Percentiles rank a stretch among this genome's conserved stretches.
phyloP scores from a whole-genome alignment of 345 rosid genomes.

The Populus nigra region DNA sequence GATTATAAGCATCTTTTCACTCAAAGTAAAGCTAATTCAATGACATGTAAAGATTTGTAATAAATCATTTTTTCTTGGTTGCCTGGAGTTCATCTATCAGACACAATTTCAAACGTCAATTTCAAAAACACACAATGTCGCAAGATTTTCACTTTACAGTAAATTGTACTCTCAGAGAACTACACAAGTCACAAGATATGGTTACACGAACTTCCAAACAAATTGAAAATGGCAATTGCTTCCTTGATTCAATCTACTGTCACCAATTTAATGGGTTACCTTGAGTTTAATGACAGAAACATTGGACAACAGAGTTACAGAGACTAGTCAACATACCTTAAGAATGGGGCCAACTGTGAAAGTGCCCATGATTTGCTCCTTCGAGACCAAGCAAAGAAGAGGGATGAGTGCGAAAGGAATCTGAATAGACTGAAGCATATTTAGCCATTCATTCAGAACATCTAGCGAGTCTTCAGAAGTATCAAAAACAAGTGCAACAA shows the following conservation, averaged over 20 bases:
- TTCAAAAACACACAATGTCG: too few species aligned
- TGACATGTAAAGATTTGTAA: too few species aligned
- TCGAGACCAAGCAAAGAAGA: slow-evolving; percentile 73
- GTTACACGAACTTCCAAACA: neutral
- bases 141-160: neutral
- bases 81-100: too few species aligned
- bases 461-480: slow-evolving; percentile 59
- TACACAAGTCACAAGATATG: neutral
- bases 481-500: slow-evolving; percentile 71
- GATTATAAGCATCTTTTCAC: too few species aligned
- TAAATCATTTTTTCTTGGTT: too few species aligned
- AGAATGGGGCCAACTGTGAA: slow-evolving; percentile 57
- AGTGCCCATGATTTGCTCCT: slow-evolving; percentile 71
- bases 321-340: slow-evolving; percentile 45
- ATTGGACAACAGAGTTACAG: neutral
- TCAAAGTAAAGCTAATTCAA: too few species aligned
- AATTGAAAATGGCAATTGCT: neutral
- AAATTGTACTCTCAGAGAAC: neutral
- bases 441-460: slow-evolving; percentile 76
- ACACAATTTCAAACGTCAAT: too few species aligned
- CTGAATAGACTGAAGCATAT: slow-evolving; percentile 75
- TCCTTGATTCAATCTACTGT: neutral
- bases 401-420: slow-evolving; percentile 86
- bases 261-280: neutral
- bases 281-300: neutral